These are phyloP conservation scores for Mycosphaerella sp. DNA, from an alignment of 2,329 filamentous ascomycete genomes.

Conservation along the genomic window DNA sequence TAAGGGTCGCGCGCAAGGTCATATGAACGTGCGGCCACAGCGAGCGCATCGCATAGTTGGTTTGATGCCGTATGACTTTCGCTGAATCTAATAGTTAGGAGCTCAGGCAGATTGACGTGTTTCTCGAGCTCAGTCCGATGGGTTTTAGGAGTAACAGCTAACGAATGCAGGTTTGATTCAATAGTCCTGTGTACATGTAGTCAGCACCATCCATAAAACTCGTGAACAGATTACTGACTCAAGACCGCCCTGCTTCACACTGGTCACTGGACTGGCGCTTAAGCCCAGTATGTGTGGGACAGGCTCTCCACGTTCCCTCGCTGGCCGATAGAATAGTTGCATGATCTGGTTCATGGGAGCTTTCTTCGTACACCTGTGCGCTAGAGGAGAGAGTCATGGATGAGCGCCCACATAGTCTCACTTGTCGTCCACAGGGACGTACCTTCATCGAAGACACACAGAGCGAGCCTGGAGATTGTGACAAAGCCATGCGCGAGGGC, in stretches of 20 bases:
- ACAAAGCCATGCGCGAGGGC: constrained; percentile 71
- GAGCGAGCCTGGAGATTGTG: constrained; percentile 52
- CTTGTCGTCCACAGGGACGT: neutral
- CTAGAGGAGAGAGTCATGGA: constrained; percentile 38
- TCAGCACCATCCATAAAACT: constrained; percentile 7
- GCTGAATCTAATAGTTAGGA: constrained; percentile 39
- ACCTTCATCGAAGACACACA: constrained; percentile 84
- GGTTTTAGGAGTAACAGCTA: constrained; percentile 60
- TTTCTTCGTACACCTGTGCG: constrained; percentile 64
- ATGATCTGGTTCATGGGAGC: constrained; percentile 66
- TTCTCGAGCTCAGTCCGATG: constrained; percentile 64
- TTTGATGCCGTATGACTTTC: neutral
- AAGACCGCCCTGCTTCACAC: constrained; percentile 50
- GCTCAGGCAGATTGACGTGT: constrained; percentile 59
- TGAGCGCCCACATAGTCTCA: neutral
- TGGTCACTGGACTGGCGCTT: constrained; percentile 70
- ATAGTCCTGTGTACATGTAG: constrained; percentile 40
- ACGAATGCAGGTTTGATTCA: constrained; percentile 63
- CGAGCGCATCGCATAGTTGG: constrained; percentile 16
- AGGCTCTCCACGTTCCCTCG: constrained; percentile 28
- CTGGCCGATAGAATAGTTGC: constrained; percentile 59
- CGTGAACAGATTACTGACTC: constrained; percentile 32
- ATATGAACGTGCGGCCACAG: constrained; percentile 13
- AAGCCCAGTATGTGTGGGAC: constrained; percentile 68
- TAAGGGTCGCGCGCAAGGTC: constrained; percentile 39